phyloP scores from a whole-genome alignment of 1,284 basidiomycete genomes.

The Gymnopus androsaceus region DNA sequence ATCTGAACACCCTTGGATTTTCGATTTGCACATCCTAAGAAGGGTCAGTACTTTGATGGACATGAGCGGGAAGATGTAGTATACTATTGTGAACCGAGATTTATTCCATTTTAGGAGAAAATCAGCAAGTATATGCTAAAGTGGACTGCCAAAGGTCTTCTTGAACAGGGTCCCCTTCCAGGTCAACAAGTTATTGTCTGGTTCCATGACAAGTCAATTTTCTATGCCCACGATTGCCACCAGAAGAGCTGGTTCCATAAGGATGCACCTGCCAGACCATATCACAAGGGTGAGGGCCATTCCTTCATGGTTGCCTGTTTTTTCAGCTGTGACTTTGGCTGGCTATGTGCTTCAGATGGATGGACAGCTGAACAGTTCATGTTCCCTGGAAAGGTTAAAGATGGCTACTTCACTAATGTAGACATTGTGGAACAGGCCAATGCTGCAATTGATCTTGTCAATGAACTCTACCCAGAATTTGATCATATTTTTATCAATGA shows the following conservation, averaged over 20 bases:
- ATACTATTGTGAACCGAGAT: slow-evolving; percentile 18
- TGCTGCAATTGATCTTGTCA: slow-evolving; percentile 31
- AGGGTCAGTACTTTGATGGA: slow-evolving; percentile 30
- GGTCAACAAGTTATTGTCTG: slow-evolving; percentile 21
- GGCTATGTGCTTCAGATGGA: slow-evolving; percentile 24
- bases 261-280: not conserved
- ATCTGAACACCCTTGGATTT: slow-evolving; percentile 8
- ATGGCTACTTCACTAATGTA: slow-evolving; percentile 32
- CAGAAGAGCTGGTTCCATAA: slow-evolving; percentile 11
- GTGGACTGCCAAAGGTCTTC: not conserved
- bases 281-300: slow-evolving; percentile 29
- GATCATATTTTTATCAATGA: slow-evolving; percentile 36
- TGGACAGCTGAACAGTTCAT: slow-evolving; percentile 18
- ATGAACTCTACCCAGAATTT: slow-evolving; percentile 26
- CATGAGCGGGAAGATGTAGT: too few species aligned
- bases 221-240: slow-evolving; percentile 30
- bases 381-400: slow-evolving; percentile 29
- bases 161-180: not conserved
- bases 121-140: too few species aligned
- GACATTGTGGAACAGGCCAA: slow-evolving; percentile 26
- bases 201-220: slow-evolving; percentile 33
- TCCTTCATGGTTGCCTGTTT: slow-evolving; percentile 30
- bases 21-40: slow-evolving; percentile 13
- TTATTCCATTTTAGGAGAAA: too few species aligned
- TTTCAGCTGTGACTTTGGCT: slow-evolving; percentile 33